Conservation (phyloP, 371 early-diverging fungal species). For the Capillidium heterosporum region DNA sequence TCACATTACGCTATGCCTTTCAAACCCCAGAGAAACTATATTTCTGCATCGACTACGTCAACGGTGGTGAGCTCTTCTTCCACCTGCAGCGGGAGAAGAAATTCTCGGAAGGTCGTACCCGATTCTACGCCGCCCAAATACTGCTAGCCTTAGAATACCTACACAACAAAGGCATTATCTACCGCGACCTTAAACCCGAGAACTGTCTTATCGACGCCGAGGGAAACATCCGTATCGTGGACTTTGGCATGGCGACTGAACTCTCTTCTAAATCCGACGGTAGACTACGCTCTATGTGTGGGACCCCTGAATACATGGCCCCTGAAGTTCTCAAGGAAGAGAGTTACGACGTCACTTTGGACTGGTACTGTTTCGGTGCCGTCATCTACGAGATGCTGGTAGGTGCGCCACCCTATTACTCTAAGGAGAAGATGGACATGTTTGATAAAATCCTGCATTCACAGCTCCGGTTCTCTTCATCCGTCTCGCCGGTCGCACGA, state of each 20-base stretch:
- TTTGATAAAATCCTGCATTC: constrained; percentile 38
- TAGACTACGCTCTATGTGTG: constrained; percentile 48
- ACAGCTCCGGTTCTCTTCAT: constrained; percentile 27
- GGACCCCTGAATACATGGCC: constrained; percentile 47
- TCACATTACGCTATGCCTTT: constrained; percentile 41
- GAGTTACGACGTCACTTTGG: constrained; percentile 41
- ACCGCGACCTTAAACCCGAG: constrained; percentile 41
- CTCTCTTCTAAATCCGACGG: constrained; percentile 10
- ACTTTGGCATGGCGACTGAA: constrained; percentile 69
- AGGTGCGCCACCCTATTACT: constrained; percentile 44
- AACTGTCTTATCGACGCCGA: constrained; percentile 29
- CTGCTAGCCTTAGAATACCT: constrained; percentile 41
- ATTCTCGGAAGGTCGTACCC: constrained; percentile 30
- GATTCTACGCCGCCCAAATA: constrained; percentile 45
- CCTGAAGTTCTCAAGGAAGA: constrained; percentile 42
- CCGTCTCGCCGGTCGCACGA: constrained; percentile 14
- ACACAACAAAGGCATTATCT: constrained; percentile 39
- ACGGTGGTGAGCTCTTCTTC: constrained; percentile 56
- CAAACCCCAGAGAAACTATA: constrained; percentile 42
- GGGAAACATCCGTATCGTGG: constrained; percentile 53
- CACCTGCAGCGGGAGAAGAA: constrained; percentile 33
- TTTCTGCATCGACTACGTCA: constrained; percentile 51
- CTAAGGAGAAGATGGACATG: constrained; percentile 21
- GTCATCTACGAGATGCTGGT: constrained; percentile 51
- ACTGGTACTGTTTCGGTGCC: constrained; percentile 72